A percentile compares a stretch with the other conserved stretches of the same genome.
phyloP scores from a whole-genome alignment of 2,329 filamentous ascomycete genomes.

The Epichloe elymi region DNA sequence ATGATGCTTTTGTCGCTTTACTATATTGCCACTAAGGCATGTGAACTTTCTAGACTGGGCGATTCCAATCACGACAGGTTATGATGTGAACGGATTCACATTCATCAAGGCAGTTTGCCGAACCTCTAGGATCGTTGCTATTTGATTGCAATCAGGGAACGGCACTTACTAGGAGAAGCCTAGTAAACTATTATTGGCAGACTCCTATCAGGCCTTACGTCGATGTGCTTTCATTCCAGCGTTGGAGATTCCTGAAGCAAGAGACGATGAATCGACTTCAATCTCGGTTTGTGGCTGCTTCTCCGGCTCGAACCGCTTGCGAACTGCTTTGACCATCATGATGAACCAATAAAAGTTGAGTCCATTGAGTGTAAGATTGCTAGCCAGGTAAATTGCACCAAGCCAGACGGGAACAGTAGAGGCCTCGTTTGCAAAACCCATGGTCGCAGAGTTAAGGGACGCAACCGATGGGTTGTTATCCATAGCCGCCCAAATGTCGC shows the following conservation, averaged over 20 bases:
- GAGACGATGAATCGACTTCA: constrained; percentile 17
- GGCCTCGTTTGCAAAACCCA: constrained; percentile 33
- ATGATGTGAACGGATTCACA: not conserved
- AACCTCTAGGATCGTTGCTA: too few relatives aligned
- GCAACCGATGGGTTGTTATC: constrained; percentile 23
- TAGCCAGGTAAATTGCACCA: constrained; percentile 50
- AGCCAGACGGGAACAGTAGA: constrained; percentile 57
- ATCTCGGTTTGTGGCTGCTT: constrained; percentile 18
- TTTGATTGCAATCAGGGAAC: not conserved
- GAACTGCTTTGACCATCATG: constrained; percentile 72
- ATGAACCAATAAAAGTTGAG: constrained; percentile 79
- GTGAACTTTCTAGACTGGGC: not conserved
- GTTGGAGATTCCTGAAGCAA: constrained; percentile 16
- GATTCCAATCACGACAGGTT: not conserved
- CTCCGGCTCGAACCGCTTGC: constrained; percentile 55
- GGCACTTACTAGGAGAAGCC: not conserved
- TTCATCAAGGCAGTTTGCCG: not conserved
- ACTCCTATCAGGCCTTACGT: constrained; percentile 17
- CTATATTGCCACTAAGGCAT: not conserved
- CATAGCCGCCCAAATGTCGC: constrained; percentile 49
- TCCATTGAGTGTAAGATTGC: constrained; percentile 59
- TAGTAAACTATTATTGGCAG: not conserved
- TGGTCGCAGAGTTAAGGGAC: constrained; percentile 12
- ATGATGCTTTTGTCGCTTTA: not conserved
- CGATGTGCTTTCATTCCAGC: constrained; percentile 9